These are phyloP conservation scores for Pulveroboletus ravenelii DNA, from an alignment of 768 basidiomycete species.

Conservation along the genomic window DNA sequence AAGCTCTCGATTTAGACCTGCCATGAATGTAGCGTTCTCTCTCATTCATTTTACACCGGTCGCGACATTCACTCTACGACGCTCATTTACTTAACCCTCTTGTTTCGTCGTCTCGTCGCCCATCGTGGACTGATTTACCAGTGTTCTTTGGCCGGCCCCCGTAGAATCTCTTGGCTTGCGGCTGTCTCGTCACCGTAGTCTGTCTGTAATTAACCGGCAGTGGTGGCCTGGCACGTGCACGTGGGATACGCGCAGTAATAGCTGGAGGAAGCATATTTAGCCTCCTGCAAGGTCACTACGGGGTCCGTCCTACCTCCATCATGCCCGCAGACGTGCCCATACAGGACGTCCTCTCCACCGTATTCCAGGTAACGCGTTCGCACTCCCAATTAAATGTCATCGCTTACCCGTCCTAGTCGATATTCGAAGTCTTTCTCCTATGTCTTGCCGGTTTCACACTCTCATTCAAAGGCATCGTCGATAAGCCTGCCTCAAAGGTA, in stretches of 20 bases:
- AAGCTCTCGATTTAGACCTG: too few relatives aligned
- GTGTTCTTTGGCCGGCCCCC: too few relatives aligned
- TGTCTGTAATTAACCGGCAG: too few relatives aligned
- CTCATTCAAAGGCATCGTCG: conserved; percentile 73
- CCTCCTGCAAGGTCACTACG: not conserved
- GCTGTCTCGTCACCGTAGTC: too few relatives aligned
- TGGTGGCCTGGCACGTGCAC: not conserved
- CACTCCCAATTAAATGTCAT: too few relatives aligned
- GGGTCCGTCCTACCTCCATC: not conserved
- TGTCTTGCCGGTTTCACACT: conserved; percentile 83
- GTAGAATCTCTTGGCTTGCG: too few relatives aligned
- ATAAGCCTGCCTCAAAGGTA: conserved; percentile 87
- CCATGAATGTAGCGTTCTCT: too few relatives aligned
- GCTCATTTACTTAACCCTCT: too few relatives aligned
- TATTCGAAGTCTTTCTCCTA: conserved; percentile 81
- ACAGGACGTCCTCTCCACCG: conserved; percentile 20
- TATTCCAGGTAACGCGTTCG: conserved; percentile 22
- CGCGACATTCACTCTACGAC: too few relatives aligned
- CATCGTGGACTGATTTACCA: too few relatives aligned
- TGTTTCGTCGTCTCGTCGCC: too few relatives aligned
- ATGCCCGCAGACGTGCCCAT: conserved; percentile 9
- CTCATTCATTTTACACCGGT: too few relatives aligned
- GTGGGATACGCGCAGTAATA: not conserved
- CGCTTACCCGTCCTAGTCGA: conserved; percentile 49
- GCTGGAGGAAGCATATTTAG: not conserved